Evolutionary conservation across 2,329 filamentous ascomycete species (phyloP), one percentile per base, ranked within the genome.

Genomic region (Penicillium sp.): DNA sequence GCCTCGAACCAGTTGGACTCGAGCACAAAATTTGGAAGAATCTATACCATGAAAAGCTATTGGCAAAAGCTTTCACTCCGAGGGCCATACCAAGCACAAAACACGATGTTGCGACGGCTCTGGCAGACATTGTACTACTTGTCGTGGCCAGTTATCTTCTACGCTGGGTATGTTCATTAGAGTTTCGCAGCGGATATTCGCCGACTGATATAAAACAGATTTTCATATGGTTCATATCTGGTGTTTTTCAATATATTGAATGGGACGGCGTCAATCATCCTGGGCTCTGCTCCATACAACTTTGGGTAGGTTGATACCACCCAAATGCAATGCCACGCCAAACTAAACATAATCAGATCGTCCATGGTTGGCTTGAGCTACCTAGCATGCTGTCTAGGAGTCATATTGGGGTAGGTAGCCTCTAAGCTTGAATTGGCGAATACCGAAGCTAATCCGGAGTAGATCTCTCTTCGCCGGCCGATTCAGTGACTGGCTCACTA

Each of bases 241-340:
- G 54, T 65, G 0, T 57, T 61, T 44, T 67, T 66, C 48, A 67
- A 66, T 37, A 62, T 67, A 17, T 37, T 67, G 13, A 67, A 67
- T 20, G 64, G 50, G 10, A 67, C 64, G 1, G 48, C 62, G 1
- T 65, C 63, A 0, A 53, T 66, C 4, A 60, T 67, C 33, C 46
- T 67, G 2, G 52, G 60, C 5, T 50, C 46, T 5, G 37, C 51
- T 5, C 64, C 64, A 0, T 67, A 67, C 32, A 60, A 63, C 35
- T 67, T 67, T 29, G 45, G 56, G 60, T 62, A 43, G 3, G 44
- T 29, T 2, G 2, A 8, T 16, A 8, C 5, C 16, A 3, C 5
- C 10, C 10, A 11, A n/a, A 7, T n/a, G 14, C 2, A n/a, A 6
- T 13, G 3, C 20, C 3, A 23, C 10, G 9, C 2, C 4, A n/a